Conservation (phyloP, 805 yeast genomes). For the Tetrapisispora fleetii region DNA sequence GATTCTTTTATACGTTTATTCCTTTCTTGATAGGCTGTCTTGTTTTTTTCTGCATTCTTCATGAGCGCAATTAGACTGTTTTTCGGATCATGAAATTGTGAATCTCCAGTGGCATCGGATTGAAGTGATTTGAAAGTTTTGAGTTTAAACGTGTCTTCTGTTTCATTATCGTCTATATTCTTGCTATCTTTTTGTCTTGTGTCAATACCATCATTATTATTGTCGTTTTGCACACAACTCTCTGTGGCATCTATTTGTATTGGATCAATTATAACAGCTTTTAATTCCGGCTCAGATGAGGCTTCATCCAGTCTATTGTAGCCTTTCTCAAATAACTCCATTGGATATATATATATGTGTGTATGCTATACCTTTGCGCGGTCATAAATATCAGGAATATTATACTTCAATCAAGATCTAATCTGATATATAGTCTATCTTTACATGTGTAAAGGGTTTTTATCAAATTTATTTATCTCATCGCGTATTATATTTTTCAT, state of each 20-base stretch:
- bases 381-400: not conserved
- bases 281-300: not conserved
- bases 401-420: not conserved
- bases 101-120: slow-evolving; percentile 4
- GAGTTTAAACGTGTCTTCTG: not conserved
- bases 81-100: slow-evolving; percentile 10
- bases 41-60: slow-evolving; percentile 10
- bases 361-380: no score
- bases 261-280: slow-evolving; percentile 1
- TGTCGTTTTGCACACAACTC: not conserved
- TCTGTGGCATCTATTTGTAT: not conserved
- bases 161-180: not conserved
- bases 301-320: not conserved
- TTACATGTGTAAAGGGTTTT: no score
- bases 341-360: not conserved
- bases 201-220: no score
- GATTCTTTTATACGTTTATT: slow-evolving; percentile 6
- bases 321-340: slow-evolving; percentile 2
- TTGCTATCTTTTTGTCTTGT: not conserved
- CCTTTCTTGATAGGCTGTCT: slow-evolving; percentile 4
- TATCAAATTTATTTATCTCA: not conserved
- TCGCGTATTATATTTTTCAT: not conserved
- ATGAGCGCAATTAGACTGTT: slow-evolving; percentile 12
- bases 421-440: no score
- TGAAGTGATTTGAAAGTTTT: not conserved